Percentiles rank a stretch among this genome's conserved stretches.
phyloP scores from a whole-genome alignment of 306 rosid species.

The Vigna reflexopilosa region DNA sequence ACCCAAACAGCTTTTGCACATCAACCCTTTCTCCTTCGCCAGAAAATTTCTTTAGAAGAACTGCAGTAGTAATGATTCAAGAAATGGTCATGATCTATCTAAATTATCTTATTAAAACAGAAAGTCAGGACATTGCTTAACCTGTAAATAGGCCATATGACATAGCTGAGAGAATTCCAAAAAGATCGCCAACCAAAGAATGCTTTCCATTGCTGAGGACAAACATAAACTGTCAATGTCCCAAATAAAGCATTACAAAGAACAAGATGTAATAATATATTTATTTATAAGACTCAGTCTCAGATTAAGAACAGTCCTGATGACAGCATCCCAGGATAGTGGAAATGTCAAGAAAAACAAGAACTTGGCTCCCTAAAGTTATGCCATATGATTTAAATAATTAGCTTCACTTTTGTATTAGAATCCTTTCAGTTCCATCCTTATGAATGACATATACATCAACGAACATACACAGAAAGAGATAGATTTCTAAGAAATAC shows the following conservation, averaged over 20 bases:
- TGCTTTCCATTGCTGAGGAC: constrained; percentile 70
- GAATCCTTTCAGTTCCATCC: neutral
- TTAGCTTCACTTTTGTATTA: neutral
- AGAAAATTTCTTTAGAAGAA: constrained; percentile 78
- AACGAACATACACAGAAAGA: neutral
- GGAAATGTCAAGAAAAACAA: neutral
- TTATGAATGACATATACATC: neutral
- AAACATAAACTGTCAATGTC: constrained; percentile 55
- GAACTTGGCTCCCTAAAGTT: constrained; percentile 8
- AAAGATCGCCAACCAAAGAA: constrained; percentile 83
- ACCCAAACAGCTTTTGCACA: constrained; percentile 90
- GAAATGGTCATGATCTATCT: constrained; percentile 8
- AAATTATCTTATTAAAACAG: constrained; percentile 20
- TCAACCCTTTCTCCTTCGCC: constrained; percentile 90
- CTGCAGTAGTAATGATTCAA: constrained; percentile 49
- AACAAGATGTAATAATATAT: constrained; percentile 40
- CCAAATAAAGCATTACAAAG: constrained; percentile 43
- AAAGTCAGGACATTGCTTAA: constrained; percentile 44
- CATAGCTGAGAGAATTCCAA: constrained; percentile 89
- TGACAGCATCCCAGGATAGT: constrained; percentile 17
- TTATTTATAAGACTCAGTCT: neutral
- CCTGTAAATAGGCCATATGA: constrained; percentile 89
- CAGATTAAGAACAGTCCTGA: constrained; percentile 1
- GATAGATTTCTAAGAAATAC: constrained; percentile 5
- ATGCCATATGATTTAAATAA: neutral